These are phyloP conservation scores for Talaromyces sp. DNA, from an alignment of 2,329 filamentous ascomycete genomes.

Conservation along the genomic window DNA sequence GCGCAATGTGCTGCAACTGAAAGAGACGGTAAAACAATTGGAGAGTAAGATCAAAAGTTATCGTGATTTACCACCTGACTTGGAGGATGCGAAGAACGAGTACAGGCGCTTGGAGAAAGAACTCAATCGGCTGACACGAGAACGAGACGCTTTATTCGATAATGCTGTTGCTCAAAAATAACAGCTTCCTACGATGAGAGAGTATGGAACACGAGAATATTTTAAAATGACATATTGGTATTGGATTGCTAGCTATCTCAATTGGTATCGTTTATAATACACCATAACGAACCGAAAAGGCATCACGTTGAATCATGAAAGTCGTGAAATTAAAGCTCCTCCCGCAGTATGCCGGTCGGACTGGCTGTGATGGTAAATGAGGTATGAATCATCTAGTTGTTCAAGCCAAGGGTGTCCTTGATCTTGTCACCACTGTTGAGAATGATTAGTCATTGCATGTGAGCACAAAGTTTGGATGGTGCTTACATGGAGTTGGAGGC, in stretches of 20 bases:
- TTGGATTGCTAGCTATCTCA: constrained; percentile 8
- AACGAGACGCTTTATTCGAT: constrained; percentile 73
- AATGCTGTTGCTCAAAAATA: constrained; percentile 50
- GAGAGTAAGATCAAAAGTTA: constrained; percentile 65
- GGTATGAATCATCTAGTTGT: constrained; percentile 25
- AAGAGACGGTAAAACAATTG: constrained; percentile 62
- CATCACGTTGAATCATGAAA: constrained; percentile 5
- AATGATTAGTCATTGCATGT: background rate
- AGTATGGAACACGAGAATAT: background rate
- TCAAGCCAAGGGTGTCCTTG: constrained; percentile 42
- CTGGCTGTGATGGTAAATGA: constrained; percentile 7
- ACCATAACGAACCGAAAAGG: constrained; percentile 11
- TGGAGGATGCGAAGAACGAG: constrained; percentile 64
- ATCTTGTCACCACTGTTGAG: constrained; percentile 40
- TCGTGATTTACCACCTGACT: constrained; percentile 68
- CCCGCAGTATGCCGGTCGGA: background rate
- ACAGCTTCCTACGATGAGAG: background rate
- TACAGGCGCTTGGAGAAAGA: constrained; percentile 65
- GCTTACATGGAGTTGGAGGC: constrained; percentile 40
- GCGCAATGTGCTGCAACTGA: constrained; percentile 55
- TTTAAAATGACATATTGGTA: background rate
- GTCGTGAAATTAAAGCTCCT: constrained; percentile 3
- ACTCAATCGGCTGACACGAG: constrained; percentile 57
- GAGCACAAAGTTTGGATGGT: background rate
- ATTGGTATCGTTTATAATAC: constrained; percentile 17